Percentiles rank a stretch among this genome's conserved stretches.
Conservation (phyloP, 345 rosid species). For the Lepidium aucheri region DNA sequence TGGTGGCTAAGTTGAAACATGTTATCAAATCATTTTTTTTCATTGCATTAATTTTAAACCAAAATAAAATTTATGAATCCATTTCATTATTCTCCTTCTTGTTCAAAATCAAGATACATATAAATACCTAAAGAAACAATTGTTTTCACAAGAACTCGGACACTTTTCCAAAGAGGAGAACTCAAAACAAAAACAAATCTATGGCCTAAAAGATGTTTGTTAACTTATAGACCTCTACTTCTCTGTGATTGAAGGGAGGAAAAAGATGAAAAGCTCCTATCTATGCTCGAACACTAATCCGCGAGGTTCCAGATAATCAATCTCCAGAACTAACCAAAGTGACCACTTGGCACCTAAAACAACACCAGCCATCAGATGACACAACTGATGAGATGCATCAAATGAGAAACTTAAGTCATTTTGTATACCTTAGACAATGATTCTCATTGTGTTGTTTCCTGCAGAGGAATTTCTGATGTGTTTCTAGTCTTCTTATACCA, state of each 20-base stretch:
- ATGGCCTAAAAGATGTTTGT: not conserved
- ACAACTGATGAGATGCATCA: not conserved
- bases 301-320: not conserved
- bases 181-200: not conserved
- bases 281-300: not conserved
- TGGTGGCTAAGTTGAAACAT: not conserved
- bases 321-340: conserved; percentile 6
- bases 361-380: conserved; percentile 12
- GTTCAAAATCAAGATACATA: conserved; percentile 5
- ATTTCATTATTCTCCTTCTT: not conserved
- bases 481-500: conserved; percentile 52
- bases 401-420: not conserved
- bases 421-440: not conserved
- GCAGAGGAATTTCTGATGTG: conserved; percentile 10
- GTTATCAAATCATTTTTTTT: not conserved
- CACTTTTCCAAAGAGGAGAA: not conserved
- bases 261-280: not conserved
- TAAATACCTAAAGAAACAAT: not conserved
- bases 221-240: conserved; percentile 2
- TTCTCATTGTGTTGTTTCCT: conserved; percentile 12
- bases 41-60: conserved; percentile 4
- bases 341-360: not conserved
- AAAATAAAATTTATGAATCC: no score
- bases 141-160: not conserved
- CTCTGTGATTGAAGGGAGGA: conserved; percentile 1